Percentiles rank a stretch among this genome's conserved stretches.
These are phyloP conservation scores for Chaetomiaceae sp. DNA, from an alignment of 2,329 filamentous ascomycete species.

Conservation along the genomic window DNA sequence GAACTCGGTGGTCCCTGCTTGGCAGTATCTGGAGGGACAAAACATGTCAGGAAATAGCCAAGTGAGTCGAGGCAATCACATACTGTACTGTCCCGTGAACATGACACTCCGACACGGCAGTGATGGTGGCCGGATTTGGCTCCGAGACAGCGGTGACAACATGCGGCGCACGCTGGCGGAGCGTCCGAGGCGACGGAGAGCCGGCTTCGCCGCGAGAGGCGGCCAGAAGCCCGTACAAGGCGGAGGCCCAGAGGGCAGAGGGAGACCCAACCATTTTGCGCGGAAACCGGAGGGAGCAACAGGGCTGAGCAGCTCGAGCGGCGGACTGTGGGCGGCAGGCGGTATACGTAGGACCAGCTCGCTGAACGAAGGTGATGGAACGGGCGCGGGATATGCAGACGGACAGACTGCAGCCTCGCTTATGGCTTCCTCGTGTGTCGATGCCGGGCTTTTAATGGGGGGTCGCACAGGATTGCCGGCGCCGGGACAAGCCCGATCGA, in stretches of 20 bases:
- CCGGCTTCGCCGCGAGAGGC: conserved; percentile 1
- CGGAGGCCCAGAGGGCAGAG: background rate
- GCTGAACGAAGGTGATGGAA: background rate
- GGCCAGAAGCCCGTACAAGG: conserved; percentile 17
- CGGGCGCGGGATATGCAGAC: background rate
- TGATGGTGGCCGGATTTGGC: background rate
- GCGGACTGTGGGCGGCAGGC: background rate
- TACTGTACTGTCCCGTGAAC: conserved; percentile 40
- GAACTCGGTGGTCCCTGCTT: conserved; percentile 29
- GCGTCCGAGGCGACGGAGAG: conserved; percentile 1
- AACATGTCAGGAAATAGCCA: background rate
- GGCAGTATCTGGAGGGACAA: conserved; percentile 24
- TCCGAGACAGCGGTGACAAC: conserved; percentile 44
- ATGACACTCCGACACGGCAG: conserved; percentile 42
- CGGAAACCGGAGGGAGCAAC: background rate
- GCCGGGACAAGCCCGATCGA: background rate
- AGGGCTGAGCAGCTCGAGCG: background rate
- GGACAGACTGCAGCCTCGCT: background rate
- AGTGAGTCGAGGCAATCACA: background rate
- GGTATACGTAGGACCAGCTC: background rate
- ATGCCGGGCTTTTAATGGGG: background rate
- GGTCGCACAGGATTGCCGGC: background rate
- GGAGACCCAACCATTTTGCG: conserved; percentile 13
- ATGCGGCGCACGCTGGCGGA: conserved; percentile 9
- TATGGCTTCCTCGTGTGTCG: background rate